Evolutionary conservation across 106 monocot genomes (phyloP).

Genomic region (Platanthera guangdongensis): DNA sequence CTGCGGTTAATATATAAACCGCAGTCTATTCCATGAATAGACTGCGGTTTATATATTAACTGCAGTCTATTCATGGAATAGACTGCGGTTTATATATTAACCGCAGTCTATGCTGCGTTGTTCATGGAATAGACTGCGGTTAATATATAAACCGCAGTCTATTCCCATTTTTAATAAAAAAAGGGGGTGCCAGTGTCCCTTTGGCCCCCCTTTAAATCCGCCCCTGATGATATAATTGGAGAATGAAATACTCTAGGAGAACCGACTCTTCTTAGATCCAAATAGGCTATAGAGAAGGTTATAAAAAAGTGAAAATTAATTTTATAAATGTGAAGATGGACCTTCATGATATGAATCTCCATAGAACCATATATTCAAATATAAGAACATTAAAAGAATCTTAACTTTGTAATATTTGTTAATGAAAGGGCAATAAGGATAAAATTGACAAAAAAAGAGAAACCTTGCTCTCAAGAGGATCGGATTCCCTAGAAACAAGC

Average conservation of each 20-base stretch:
- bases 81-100: too few species aligned
- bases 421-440: not conserved
- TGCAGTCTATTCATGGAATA: too few species aligned
- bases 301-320: not conserved
- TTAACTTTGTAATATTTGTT: not conserved
- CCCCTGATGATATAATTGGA: too few species aligned
- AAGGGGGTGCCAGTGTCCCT: too few species aligned
- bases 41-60: too few species aligned
- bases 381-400: not conserved
- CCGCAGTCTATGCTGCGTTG: too few species aligned
- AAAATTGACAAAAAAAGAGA: not conserved
- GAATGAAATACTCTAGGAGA: not conserved
- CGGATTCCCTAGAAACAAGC: slow-evolving; percentile 35
- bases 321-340: not conserved
- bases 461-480: slow-evolving; percentile 47
- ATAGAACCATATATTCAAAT: not conserved
- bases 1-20: too few species aligned
- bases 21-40: too few species aligned
- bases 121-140: too few species aligned
- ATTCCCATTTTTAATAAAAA: too few species aligned
- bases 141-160: too few species aligned
- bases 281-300: not conserved
- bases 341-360: not conserved
- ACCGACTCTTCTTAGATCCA: not conserved
- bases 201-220: too few species aligned